Conservation (phyloP, 2,329 filamentous ascomycete genomes). For the Scortechinia acanthostroma region DNA sequence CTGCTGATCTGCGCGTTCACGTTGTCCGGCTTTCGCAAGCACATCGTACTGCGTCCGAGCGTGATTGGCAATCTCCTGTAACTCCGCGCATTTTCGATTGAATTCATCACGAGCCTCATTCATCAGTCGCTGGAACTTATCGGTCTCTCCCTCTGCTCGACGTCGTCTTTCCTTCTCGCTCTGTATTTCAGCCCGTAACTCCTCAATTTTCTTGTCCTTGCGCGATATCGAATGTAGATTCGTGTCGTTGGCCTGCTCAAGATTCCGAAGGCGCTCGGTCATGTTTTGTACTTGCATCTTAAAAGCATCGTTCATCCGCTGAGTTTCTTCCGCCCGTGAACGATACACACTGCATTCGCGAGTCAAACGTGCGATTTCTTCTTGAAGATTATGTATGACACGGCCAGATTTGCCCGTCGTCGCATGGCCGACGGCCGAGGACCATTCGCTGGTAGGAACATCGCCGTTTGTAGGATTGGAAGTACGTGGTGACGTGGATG, state of each 20-base stretch:
- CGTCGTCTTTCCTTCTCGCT: conserved; percentile 27
- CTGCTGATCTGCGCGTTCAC: conserved; percentile 27
- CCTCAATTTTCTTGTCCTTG: conserved; percentile 36
- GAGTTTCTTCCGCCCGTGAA: conserved; percentile 32
- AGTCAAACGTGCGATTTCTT: conserved; percentile 36
- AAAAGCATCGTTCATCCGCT: conserved; percentile 32
- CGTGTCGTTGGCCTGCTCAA: conserved; percentile 33
- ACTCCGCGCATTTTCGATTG: conserved; percentile 13
- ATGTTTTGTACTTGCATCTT: conserved; percentile 32
- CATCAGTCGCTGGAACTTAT: conserved; percentile 1
- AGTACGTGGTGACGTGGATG: no score
- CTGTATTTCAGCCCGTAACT: conserved; percentile 28
- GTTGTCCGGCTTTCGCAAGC: conserved; percentile 24
- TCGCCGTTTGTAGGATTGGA: conserved; percentile 11
- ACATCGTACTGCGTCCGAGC: conserved; percentile 17
- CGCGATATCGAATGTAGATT: conserved; percentile 32
- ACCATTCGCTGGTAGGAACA: conserved; percentile 27
- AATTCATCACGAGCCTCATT: background rate
- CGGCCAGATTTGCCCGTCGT: conserved; percentile 37
- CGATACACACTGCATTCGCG: conserved; percentile 33
- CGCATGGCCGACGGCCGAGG: conserved; percentile 36
- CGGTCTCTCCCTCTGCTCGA: conserved; percentile 26
- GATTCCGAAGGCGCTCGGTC: conserved; percentile 31
- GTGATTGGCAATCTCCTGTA: conserved; percentile 25
- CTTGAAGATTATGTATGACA: conserved; percentile 38